Evolutionary conservation across 1,284 basidiomycete genomes (phyloP).

Genomic region (Xerocomus minutiporus): DNA sequence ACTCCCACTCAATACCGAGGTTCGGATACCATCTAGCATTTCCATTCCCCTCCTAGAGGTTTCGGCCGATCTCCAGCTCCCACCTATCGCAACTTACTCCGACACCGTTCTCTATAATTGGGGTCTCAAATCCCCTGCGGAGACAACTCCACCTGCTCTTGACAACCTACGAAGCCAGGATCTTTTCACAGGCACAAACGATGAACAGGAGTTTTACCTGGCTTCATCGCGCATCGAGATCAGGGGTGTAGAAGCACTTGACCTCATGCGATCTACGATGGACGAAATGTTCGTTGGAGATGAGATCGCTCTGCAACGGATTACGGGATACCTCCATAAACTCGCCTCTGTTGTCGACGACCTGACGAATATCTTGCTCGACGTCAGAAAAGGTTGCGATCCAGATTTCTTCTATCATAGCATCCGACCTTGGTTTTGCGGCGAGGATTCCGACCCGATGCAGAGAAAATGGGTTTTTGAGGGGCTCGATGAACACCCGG

Average conservation of each 20-base stretch:
- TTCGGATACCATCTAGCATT: constrained; percentile 68
- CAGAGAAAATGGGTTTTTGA: constrained; percentile 77
- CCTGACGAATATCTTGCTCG: constrained; percentile 56
- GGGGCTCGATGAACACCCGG: constrained; percentile 58
- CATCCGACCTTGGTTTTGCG: constrained; percentile 91
- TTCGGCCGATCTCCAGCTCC: constrained; percentile 73
- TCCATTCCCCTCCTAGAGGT: constrained; percentile 79
- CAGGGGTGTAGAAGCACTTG: constrained; percentile 80
- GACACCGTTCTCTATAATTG: constrained; percentile 95
- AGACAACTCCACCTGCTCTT: constrained; percentile 31
- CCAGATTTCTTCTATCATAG: constrained; percentile 80
- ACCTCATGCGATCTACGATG: constrained; percentile 83
- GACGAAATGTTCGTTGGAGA: constrained; percentile 93
- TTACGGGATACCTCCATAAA: constrained; percentile 66
- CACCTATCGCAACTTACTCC: constrained; percentile 90
- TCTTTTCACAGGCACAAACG: constrained; percentile 77
- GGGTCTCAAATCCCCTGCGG: constrained; percentile 40
- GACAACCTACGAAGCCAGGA: constrained; percentile 62
- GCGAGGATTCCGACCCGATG: constrained; percentile 66
- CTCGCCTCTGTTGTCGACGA: constrained; percentile 68
- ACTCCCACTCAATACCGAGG: constrained; percentile 48
- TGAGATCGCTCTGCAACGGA: constrained; percentile 66
- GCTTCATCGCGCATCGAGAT: constrained; percentile 89
- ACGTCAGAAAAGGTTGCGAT: constrained; percentile 70
- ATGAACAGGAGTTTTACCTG: constrained; percentile 89